A percentile compares a stretch with the other conserved stretches of the same genome.
Evolutionary conservation across 805 yeast genomes (phyloP).

Genomic region (Spencermartinsiella europaea): DNA sequence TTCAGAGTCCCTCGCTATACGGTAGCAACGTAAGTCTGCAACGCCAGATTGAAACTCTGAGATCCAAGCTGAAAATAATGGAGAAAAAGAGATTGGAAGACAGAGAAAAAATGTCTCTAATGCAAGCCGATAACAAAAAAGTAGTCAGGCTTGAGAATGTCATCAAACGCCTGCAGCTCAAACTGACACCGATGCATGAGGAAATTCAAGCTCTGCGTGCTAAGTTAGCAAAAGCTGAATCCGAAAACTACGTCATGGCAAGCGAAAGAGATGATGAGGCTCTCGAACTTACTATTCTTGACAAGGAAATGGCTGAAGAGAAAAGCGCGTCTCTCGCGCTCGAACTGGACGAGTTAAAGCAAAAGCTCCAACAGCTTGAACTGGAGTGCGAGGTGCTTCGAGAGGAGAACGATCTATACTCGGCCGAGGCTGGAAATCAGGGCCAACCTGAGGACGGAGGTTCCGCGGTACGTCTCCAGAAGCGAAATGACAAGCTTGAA

Average conservation of each 20-base stretch:
- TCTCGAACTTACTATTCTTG: slow-evolving; percentile 31
- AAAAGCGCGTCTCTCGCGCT: slow-evolving; percentile 22
- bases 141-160: slow-evolving; percentile 25
- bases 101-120: slow-evolving; percentile 15
- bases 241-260: slow-evolving; percentile 15
- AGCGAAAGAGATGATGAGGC: slow-evolving; percentile 24
- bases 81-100: slow-evolving; percentile 27
- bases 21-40: not conserved
- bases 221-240: slow-evolving; percentile 17
- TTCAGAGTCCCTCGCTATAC: not conserved
- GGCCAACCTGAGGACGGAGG: slow-evolving; percentile 4
- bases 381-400: slow-evolving; percentile 26
- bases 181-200: slow-evolving; percentile 28
- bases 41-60: slow-evolving; percentile 22
- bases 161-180: slow-evolving; percentile 27
- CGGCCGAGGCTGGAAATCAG: not conserved
- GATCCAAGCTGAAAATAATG: slow-evolving; percentile 21
- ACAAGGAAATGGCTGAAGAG: slow-evolving; percentile 35
- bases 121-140: slow-evolving; percentile 22
- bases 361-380: slow-evolving; percentile 20
- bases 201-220: slow-evolving; percentile 24
- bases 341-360: slow-evolving; percentile 22
- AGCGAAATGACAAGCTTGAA: slow-evolving; percentile 40
- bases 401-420: slow-evolving; percentile 22
- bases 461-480: slow-evolving; percentile 15